phyloP scores from a whole-genome alignment of 1,284 basidiomycete genomes.

The Malassezia pachydermatis region DNA sequence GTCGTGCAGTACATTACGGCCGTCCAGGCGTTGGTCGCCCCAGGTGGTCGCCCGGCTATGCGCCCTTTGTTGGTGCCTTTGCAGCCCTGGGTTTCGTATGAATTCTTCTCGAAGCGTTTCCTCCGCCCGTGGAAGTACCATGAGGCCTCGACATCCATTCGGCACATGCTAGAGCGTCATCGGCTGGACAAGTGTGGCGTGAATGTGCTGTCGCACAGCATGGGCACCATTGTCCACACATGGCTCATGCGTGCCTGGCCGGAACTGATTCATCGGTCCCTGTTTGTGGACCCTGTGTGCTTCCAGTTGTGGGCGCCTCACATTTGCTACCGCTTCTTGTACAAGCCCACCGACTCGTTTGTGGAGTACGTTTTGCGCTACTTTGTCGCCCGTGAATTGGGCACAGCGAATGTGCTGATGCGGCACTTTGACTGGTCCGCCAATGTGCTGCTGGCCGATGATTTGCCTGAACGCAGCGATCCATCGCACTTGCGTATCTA shows the following conservation, averaged over 20 bases:
- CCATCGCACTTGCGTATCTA: slow-evolving; percentile 8
- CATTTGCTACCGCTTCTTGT: slow-evolving; percentile 38
- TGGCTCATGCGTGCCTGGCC: slow-evolving; percentile 30
- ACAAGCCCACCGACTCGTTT: slow-evolving; percentile 28
- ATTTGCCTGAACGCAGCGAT: slow-evolving; percentile 9
- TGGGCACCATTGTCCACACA: slow-evolving; percentile 37
- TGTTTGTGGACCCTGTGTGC: slow-evolving; percentile 44
- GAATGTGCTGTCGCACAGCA: slow-evolving; percentile 39
- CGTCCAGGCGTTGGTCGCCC: slow-evolving; percentile 21
- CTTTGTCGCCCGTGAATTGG: slow-evolving; percentile 36
- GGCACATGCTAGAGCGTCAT: slow-evolving; percentile 20
- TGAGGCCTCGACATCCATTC: slow-evolving; percentile 28
- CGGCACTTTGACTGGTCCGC: slow-evolving; percentile 40
- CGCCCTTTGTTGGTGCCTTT: slow-evolving; percentile 38
- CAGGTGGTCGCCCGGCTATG: slow-evolving; percentile 12
- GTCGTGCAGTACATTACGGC: slow-evolving; percentile 27
- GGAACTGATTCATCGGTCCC: slow-evolving; percentile 21
- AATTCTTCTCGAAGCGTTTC: slow-evolving; percentile 29
- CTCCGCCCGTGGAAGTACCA: slow-evolving; percentile 31
- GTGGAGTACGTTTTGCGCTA: slow-evolving; percentile 37
- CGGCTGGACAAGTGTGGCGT: slow-evolving; percentile 23
- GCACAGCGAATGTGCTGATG: slow-evolving; percentile 31
- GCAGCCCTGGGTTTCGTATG: slow-evolving; percentile 39
- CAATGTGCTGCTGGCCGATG: slow-evolving; percentile 39
- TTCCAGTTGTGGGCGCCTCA: slow-evolving; percentile 40